phyloP scores from a whole-genome alignment of 2,329 filamentous ascomycete genomes.

The Fusarium tuaranense region DNA sequence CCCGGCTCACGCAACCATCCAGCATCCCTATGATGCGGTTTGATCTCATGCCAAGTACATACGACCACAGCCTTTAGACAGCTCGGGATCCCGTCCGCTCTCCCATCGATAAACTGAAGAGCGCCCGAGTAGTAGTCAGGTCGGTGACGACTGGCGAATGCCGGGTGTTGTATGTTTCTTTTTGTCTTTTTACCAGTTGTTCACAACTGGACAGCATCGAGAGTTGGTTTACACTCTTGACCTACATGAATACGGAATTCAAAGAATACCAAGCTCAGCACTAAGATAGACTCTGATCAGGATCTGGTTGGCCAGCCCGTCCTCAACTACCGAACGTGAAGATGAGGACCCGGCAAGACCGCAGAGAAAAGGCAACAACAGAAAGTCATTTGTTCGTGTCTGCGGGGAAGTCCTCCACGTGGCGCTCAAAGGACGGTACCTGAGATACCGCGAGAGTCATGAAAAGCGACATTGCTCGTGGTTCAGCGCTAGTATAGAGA shows the following conservation, averaged over 20 bases:
- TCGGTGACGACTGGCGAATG: constrained; percentile 23
- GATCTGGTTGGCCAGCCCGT: constrained; percentile 6
- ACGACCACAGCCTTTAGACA: constrained; percentile 20
- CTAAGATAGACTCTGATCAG: constrained; percentile 10
- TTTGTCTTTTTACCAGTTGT: background rate
- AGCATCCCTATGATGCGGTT: background rate
- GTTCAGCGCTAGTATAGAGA: constrained; percentile 19
- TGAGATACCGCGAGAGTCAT: constrained; percentile 32
- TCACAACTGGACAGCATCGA: background rate
- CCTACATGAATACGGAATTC: background rate
- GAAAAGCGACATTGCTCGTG: constrained; percentile 22
- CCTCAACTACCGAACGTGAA: constrained; percentile 28
- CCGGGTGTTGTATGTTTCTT: constrained; percentile 19
- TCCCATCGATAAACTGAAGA: constrained; percentile 18
- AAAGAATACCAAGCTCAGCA: constrained; percentile 4
- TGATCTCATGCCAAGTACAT: constrained; percentile 1
- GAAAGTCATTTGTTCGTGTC: background rate
- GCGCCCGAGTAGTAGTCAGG: constrained; percentile 22
- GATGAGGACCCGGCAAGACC: constrained; percentile 5
- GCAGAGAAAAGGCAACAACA: constrained; percentile 3
- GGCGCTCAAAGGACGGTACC: constrained; percentile 25
- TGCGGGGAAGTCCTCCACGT: constrained; percentile 34
- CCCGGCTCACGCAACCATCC: background rate
- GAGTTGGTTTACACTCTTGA: background rate
- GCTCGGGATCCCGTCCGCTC: constrained; percentile 18